Evolutionary conservation across 768 basidiomycete species (phyloP).

Genomic region (Rhizopogon vesiculosus): DNA sequence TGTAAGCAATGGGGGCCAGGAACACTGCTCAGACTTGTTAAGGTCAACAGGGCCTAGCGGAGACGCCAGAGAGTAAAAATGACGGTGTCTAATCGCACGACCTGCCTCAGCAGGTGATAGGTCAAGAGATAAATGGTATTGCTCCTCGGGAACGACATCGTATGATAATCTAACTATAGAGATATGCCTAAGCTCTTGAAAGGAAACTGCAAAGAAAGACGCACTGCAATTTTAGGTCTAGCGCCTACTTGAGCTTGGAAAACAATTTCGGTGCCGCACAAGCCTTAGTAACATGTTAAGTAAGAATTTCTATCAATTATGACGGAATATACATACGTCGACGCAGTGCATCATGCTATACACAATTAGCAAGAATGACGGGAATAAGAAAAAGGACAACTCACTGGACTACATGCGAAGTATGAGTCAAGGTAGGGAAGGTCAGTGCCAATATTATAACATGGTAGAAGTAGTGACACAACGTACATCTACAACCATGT

Average conservation of each 20-base stretch:
- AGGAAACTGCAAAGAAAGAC: background rate
- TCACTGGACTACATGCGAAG: conserved; percentile 56
- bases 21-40: too few species aligned
- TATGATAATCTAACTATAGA: background rate
- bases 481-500: conserved; percentile 19
- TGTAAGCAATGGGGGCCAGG: background rate
- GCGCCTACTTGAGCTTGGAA: conserved; percentile 50
- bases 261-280: conserved; percentile 78
- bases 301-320: background rate
- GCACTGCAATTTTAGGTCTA: background rate
- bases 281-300: conserved; percentile 25
- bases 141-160: background rate
- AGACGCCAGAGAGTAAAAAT: background rate
- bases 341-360: conserved; percentile 89
- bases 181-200: background rate
- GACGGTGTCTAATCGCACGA: too few species aligned
- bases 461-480: background rate
- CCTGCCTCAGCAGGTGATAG: background rate
- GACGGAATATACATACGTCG: conserved; percentile 54
- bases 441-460: conserved; percentile 9
- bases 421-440: conserved; percentile 14
- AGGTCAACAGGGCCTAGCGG: too few species aligned
- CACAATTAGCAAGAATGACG: conserved; percentile 7
- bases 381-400: conserved; percentile 23
- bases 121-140: background rate